Percentiles rank a stretch among this genome's conserved stretches.
Conservation (phyloP, 805 yeast genomes). For the Yarrowia osloensis region DNA sequence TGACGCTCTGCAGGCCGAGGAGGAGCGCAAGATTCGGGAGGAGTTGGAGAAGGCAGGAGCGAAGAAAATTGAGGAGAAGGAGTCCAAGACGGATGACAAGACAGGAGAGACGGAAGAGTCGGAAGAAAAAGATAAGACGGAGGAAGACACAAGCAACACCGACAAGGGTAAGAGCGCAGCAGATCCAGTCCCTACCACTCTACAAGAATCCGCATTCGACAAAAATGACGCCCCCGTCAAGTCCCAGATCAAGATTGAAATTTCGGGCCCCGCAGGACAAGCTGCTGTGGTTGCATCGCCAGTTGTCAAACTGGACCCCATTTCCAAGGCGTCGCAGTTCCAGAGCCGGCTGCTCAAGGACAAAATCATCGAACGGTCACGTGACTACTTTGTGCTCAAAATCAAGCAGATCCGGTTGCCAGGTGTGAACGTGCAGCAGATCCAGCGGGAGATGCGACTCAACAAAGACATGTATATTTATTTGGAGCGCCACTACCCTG, state of each 20-base stretch:
- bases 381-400: slow-evolving; percentile 64
- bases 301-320: slow-evolving; percentile 30
- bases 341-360: slow-evolving; percentile 55
- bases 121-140: not conserved
- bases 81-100: not conserved
- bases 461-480: slow-evolving; percentile 66
- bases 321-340: slow-evolving; percentile 35
- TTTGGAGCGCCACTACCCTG: slow-evolving; percentile 54
- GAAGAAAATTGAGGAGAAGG: not conserved
- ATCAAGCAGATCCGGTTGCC: slow-evolving; percentile 70
- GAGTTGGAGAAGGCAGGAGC: not conserved
- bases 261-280: slow-evolving; percentile 2
- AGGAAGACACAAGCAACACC: not conserved
- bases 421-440: slow-evolving; percentile 66
- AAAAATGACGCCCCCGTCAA: not conserved
- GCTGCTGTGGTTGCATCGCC: not conserved
- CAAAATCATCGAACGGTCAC: slow-evolving; percentile 72
- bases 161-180: not conserved
- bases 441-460: slow-evolving; percentile 66
- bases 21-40: not conserved
- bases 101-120: not conserved
- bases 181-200: not conserved
- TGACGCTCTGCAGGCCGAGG: slow-evolving; percentile 14
- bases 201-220: slow-evolving; percentile 1
- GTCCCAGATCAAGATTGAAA: slow-evolving; percentile 5